phyloP scores from a whole-genome alignment of 225 moss, liverwort and hornwort species.

The Ulota crispa region DNA sequence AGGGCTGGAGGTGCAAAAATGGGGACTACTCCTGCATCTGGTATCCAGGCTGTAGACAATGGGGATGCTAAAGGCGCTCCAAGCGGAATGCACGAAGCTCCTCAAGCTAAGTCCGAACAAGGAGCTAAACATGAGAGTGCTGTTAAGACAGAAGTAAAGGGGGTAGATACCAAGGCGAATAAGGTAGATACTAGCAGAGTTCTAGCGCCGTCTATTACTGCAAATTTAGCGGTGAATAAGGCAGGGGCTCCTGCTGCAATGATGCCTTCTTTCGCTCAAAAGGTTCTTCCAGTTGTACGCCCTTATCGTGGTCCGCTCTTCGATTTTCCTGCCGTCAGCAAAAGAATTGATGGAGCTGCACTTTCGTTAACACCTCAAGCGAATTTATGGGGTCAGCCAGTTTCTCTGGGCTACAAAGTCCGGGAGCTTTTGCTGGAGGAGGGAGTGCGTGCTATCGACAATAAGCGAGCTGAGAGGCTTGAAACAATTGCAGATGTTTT shows the following conservation, averaged over 20 bases:
- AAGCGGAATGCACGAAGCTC: conserved; percentile 37
- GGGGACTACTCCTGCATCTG: conserved; percentile 11
- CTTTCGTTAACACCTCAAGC: conserved; percentile 62
- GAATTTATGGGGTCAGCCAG: conserved; percentile 79
- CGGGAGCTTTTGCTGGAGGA: conserved; percentile 88
- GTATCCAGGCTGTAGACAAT: conserved; percentile 29
- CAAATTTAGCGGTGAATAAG: conserved; percentile 45
- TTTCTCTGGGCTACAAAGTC: conserved; percentile 83
- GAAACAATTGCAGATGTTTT: conserved; percentile 60
- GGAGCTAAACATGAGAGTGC: conserved; percentile 37
- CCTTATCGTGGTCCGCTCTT: conserved; percentile 86
- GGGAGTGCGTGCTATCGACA: conserved; percentile 88
- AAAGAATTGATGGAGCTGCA: conserved; percentile 63
- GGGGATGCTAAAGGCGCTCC: conserved; percentile 39
- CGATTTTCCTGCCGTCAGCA: conserved; percentile 74
- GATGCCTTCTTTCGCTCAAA: conserved; percentile 43
- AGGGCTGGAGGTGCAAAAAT: conserved; percentile 45
- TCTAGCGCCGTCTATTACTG: conserved; percentile 30
- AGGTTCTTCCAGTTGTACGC: conserved; percentile 50
- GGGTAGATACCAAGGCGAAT: conserved; percentile 31
- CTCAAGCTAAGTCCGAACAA: conserved; percentile 43
- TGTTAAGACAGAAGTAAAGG: conserved; percentile 40
- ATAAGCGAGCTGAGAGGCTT: conserved; percentile 72
- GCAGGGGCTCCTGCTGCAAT: conserved; percentile 33
- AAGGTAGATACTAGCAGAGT: conserved; percentile 34